These are phyloP conservation scores for Quercus bicolor DNA, from an alignment of 306 rosid genomes.

Conservation along the genomic window DNA sequence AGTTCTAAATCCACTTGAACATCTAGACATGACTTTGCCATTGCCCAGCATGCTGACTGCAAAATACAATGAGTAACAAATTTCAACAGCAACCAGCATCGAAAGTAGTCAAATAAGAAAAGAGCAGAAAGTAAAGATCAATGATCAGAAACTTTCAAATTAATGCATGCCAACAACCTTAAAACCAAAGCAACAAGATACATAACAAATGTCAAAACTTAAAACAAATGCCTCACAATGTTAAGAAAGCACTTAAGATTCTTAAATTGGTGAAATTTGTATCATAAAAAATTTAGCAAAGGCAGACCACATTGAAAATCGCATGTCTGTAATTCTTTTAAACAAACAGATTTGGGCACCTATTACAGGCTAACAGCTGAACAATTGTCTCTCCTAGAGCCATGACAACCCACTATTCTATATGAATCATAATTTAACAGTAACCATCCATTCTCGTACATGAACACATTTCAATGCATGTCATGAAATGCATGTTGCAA, in stretches of 20 bases:
- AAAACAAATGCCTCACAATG: background rate
- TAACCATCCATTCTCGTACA: too few species aligned
- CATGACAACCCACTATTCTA: background rate
- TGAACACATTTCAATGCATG: too few species aligned
- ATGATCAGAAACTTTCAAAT: background rate
- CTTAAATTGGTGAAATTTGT: background rate
- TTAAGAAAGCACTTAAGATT: background rate
- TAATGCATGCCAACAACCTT: background rate
- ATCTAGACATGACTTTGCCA: slow-evolving; percentile 93
- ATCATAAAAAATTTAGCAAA: background rate
- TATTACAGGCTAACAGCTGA: background rate
- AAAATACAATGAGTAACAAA: slow-evolving; percentile 19
- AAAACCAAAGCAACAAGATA: background rate
- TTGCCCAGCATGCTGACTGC: slow-evolving; percentile 99
- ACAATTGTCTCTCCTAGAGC: background rate
- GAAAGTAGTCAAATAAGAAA: background rate
- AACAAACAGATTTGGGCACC: background rate
- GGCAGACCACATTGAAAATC: background rate
- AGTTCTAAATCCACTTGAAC: slow-evolving; percentile 88
- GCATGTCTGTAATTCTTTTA: background rate
- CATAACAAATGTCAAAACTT: background rate
- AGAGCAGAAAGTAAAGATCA: slow-evolving; percentile 4
- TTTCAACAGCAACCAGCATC: slow-evolving; percentile 21
- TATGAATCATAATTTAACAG: too few species aligned
- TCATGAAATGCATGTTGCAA: too few species aligned